A percentile compares a stretch with the other conserved stretches of the same genome.
phyloP scores from a whole-genome alignment of 345 rosid species.

The Brassica incana region DNA sequence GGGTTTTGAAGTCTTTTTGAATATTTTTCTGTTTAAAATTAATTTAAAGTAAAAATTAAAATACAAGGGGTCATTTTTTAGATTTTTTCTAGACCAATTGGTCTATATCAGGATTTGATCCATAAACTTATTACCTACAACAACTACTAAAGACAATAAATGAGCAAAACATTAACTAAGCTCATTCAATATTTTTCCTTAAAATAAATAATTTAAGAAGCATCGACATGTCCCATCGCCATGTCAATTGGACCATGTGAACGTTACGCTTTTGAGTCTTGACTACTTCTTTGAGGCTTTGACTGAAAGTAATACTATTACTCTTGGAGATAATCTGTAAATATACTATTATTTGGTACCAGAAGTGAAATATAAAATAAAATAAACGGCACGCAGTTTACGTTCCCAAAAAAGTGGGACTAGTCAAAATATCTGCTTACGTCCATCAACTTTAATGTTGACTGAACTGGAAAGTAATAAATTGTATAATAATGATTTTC shows the following conservation, averaged over 20 bases:
- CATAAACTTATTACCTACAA: no score
- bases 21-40: no score
- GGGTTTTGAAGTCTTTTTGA: no score
- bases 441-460: conserved; percentile 38
- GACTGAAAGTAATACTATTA: background rate
- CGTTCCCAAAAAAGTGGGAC: conserved; percentile 30
- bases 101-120: no score
- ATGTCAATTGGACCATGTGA: conserved; percentile 6
- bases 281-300: conserved; percentile 17
- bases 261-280: conserved; percentile 5
- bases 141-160: background rate
- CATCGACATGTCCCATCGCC: conserved; percentile 27
- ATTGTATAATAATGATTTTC: background rate
- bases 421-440: conserved; percentile 24
- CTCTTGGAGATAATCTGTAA: background rate
- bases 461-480: conserved; percentile 13
- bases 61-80: no score
- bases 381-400: conserved; percentile 36
- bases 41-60: no score
- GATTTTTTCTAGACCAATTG: no score
- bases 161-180: background rate
- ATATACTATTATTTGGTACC: background rate
- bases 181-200: background rate
- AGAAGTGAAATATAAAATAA: background rate
- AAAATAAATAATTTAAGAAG: background rate